Percentiles rank a stretch among this genome's conserved stretches.
phyloP scores from a whole-genome alignment of 768 basidiomycete genomes.

The Pulveroboletus sp. region DNA sequence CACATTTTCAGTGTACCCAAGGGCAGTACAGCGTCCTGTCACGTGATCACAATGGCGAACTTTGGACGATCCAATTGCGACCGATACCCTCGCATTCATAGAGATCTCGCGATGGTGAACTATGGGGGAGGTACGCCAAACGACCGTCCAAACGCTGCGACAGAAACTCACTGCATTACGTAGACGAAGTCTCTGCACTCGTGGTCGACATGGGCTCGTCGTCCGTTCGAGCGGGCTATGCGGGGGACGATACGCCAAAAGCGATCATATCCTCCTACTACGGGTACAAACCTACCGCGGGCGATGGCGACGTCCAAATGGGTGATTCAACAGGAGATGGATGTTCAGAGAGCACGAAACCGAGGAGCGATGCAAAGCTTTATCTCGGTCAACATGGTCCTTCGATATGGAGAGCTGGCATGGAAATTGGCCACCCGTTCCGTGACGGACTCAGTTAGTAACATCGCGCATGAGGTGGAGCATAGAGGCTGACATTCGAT shows the following conservation, averaged over 20 bases:
- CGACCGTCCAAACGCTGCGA: background rate
- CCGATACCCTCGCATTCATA: background rate
- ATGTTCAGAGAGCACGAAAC: slow-evolving; percentile 26
- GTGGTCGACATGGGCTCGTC: slow-evolving; percentile 93
- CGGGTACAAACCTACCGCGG: slow-evolving; percentile 56
- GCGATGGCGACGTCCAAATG: slow-evolving; percentile 34
- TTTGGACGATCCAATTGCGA: too few species aligned
- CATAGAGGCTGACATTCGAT: slow-evolving; percentile 1
- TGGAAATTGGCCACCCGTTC: slow-evolving; percentile 84
- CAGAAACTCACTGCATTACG: background rate
- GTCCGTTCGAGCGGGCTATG: slow-evolving; percentile 90
- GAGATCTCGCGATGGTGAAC: slow-evolving; percentile 61
- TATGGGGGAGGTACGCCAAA: slow-evolving; percentile 73
- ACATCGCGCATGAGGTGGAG: background rate
- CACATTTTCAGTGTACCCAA: background rate
- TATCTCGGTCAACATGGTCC: slow-evolving; percentile 87
- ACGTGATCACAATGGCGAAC: slow-evolving; percentile 3
- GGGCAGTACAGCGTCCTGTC: too few species aligned
- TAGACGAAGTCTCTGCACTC: slow-evolving; percentile 96
- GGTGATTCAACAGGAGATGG: slow-evolving; percentile 37
- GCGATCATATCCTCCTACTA: slow-evolving; percentile 87
- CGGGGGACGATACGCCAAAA: slow-evolving; percentile 94
- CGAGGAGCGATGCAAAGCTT: slow-evolving; percentile 51
- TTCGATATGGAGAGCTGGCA: slow-evolving; percentile 83
- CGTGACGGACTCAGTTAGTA: slow-evolving; percentile 77